A percentile compares a stretch with the other conserved stretches of the same genome.
Conservation (phyloP, 2,329 filamentous ascomycete genomes). For the Penicillium sp. region DNA sequence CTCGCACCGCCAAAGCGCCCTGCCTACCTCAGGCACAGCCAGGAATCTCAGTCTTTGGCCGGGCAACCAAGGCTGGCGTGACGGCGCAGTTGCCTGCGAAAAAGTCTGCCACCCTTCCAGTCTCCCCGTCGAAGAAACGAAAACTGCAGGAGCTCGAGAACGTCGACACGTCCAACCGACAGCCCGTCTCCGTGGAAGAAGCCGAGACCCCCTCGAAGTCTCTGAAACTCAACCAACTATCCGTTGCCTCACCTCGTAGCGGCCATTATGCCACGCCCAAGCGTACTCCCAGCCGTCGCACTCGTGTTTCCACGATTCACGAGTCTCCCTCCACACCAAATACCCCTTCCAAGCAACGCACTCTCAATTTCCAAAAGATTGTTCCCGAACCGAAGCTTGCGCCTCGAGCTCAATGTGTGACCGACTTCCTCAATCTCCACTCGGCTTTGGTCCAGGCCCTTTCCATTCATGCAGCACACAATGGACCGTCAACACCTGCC, state of each 20-base stretch:
- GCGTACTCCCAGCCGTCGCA: conserved; percentile 47
- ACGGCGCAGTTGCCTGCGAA: conserved; percentile 35
- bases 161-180: conserved; percentile 32
- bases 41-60: conserved; percentile 52
- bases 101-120: conserved; percentile 34
- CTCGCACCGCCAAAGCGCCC: conserved; percentile 34
- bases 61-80: conserved; percentile 47
- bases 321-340: conserved; percentile 22
- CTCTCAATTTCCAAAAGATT: conserved; percentile 22
- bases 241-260: conserved; percentile 38
- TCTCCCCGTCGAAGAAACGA: conserved; percentile 46
- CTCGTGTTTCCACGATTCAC: conserved; percentile 47
- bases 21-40: conserved; percentile 38
- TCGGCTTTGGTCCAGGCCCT: conserved; percentile 70
- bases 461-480: conserved; percentile 71
- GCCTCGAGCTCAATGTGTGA: conserved; percentile 33
- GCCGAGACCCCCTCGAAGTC: conserved; percentile 39
- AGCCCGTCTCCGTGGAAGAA: conserved; percentile 18
- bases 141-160: conserved; percentile 41
- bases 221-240: conserved; percentile 37
- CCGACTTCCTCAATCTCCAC: conserved; percentile 67
- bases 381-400: conserved; percentile 28
- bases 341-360: conserved; percentile 35
- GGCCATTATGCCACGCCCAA: conserved; percentile 32
- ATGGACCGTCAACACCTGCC: conserved; percentile 65